phyloP scores from a whole-genome alignment of 768 basidiomycete species.

The Dioszegia crocea region DNA sequence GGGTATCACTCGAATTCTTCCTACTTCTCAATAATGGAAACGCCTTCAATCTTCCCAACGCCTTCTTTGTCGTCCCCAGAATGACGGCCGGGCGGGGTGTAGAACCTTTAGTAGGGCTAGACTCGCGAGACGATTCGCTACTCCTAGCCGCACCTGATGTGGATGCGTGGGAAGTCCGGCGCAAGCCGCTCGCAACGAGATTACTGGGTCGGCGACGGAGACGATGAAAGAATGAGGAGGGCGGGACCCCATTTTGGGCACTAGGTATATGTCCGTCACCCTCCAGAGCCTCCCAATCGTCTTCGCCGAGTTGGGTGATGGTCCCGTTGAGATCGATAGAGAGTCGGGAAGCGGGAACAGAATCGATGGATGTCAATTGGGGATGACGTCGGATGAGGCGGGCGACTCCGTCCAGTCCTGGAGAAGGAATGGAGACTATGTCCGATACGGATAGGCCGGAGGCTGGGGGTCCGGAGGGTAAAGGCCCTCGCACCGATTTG shows the following conservation, averaged over 20 bases:
- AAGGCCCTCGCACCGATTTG: neutral
- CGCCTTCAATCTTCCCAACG: constrained; percentile 3
- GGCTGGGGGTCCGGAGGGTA: constrained; percentile 30
- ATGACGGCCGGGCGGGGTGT: neutral
- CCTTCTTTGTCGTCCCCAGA: neutral
- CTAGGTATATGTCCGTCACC: constrained; percentile 5
- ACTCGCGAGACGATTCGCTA: constrained; percentile 2
- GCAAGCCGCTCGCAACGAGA: neutral
- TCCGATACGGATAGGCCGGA: constrained; percentile 36
- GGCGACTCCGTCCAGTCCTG: constrained; percentile 15
- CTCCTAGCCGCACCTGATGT: neutral
- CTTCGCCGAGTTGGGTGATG: constrained; percentile 34
- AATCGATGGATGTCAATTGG: constrained; percentile 18
- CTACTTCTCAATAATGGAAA: constrained; percentile 2
- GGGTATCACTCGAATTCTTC: neutral
- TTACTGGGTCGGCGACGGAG: constrained; percentile 1
- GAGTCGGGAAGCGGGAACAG: constrained; percentile 19
- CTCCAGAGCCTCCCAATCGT: constrained; percentile 41
- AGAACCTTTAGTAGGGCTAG: neutral
- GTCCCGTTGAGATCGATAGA: constrained; percentile 35
- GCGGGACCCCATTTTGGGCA: constrained; percentile 8
- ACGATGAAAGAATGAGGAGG: constrained; percentile 22
- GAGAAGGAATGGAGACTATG: constrained; percentile 30
- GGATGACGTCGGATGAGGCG: constrained; percentile 30
- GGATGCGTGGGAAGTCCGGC: neutral